Evolutionary conservation across 768 basidiomycete species (phyloP), one percentile per base, ranked within the genome.

Genomic region (Leccinum fibrillosum): DNA sequence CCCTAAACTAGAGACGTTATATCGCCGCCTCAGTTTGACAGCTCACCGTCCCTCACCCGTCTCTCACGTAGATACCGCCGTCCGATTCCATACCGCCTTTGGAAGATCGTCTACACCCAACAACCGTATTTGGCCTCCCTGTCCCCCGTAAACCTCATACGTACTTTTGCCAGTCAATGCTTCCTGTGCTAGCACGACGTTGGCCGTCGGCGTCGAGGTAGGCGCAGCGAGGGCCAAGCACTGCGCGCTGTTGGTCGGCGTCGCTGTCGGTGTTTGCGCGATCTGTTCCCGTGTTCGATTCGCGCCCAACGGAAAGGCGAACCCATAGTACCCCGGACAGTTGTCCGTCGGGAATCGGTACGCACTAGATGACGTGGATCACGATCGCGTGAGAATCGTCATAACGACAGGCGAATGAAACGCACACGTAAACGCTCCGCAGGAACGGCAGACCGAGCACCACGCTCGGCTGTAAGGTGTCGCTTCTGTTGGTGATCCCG

Each of bases 271-370:
- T 15, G 32, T 70, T 47, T 72, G 72, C 21, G 62, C 62, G n/a
- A 72, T 67, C 37, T 73, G 68, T 5, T 60, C 32, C 2, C 56
- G 60, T 12, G 71, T 71, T 37, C 70, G 62, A 32, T 70, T 72
- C 0, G 72, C 57, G 0, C 68, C 68, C 2, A 63, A 52, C 2
- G 63, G 69, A 37, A 73, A 72, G 5, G 72, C 71, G 28, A 72
- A 72, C 30, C 71, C 71, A 13, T 73, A 72, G 45, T 70, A 70
- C 6, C 63, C 71, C 3, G 71, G 71, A 48, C 71, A 74, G 32
- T 52, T 34, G 4, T 48, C 69, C 4, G 66, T 72, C 6, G 68
- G 71, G 54, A 72, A 73, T 28, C 72, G 70, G 54, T 72, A 74
- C 13, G 71, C 72, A 4, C 71, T 72, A 30, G 2, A 3, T 35